Conservation (phyloP, 345 rosid species). For the Brassica nigra region DNA sequence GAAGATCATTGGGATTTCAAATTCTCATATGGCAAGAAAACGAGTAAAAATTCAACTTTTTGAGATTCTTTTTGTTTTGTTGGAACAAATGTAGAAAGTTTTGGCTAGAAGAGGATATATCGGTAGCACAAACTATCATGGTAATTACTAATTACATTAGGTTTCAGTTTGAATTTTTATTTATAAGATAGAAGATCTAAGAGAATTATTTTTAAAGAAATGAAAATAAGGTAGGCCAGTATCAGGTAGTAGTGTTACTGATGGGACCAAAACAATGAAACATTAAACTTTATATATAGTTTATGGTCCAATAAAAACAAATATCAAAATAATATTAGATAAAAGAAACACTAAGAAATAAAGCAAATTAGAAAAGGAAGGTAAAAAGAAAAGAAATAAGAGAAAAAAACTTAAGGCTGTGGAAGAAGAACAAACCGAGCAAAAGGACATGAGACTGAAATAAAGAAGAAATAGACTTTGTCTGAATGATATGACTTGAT, state of each 20-base stretch:
- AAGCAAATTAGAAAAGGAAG: conserved; percentile 28
- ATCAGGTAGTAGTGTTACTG: conserved; percentile 30
- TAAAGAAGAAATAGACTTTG: conserved; percentile 33
- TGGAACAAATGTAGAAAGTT: not conserved
- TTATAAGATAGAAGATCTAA: not conserved
- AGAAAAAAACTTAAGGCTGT: conserved; percentile 6
- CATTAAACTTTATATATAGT: conserved; percentile 22
- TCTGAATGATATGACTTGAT: conserved; percentile 36
- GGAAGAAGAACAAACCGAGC: conserved; percentile 33
- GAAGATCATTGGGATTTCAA: conserved; percentile 11
- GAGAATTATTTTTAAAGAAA: not conserved
- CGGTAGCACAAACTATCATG: not conserved
- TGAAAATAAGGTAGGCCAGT: conserved; percentile 31
- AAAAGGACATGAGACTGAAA: conserved; percentile 36
- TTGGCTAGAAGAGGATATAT: not conserved
- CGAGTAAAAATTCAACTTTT: not conserved
- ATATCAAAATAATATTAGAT: conserved; percentile 8
- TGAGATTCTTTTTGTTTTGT: conserved; percentile 1
- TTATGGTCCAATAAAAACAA: conserved; percentile 14
- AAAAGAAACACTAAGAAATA: conserved; percentile 38
- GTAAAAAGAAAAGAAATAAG: conserved; percentile 2
- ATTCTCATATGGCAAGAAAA: not conserved
- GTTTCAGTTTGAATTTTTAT: not conserved
- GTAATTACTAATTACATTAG: not conserved
- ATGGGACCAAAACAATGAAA: conserved; percentile 31